phyloP scores from a whole-genome alignment of 2,329 filamentous ascomycete genomes.

The Aphanocladium album region DNA sequence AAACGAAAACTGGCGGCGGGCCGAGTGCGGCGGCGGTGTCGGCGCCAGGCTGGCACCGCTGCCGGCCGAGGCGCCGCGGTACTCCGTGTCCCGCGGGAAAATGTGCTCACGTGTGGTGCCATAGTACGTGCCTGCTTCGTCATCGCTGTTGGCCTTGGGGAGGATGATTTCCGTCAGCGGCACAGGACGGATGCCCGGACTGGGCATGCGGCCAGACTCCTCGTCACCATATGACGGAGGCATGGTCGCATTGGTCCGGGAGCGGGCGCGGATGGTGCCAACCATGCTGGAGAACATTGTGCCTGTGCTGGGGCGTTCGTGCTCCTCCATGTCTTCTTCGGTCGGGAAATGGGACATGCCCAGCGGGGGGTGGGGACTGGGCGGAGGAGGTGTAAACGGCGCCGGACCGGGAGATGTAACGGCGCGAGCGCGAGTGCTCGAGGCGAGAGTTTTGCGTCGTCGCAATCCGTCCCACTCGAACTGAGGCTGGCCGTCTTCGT shows the following conservation, averaged over 20 bases:
- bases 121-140: conserved; percentile 38
- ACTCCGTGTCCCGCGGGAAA: conserved; percentile 45
- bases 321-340: conserved; percentile 55
- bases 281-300: conserved; percentile 51
- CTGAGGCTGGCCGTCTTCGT: conserved; percentile 63
- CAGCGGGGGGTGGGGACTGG: conserved; percentile 62
- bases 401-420: conserved; percentile 19
- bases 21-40: conserved; percentile 56
- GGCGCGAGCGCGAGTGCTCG: conserved; percentile 13
- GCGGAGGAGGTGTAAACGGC: conserved; percentile 31
- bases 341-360: conserved; percentile 79
- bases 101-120: conserved; percentile 37
- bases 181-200: conserved; percentile 52
- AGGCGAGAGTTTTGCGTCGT: conserved; percentile 56
- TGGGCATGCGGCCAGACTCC: conserved; percentile 42
- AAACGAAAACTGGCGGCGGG: conserved; percentile 84
- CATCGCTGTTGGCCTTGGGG: conserved; percentile 39
- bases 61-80: conserved; percentile 42
- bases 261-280: conserved; percentile 44
- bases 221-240: conserved; percentile 25
- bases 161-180: conserved; percentile 58
- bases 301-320: conserved; percentile 43
- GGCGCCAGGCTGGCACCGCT: conserved; percentile 44
- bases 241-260: conserved; percentile 29
- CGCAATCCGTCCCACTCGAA: conserved; percentile 92